Percentiles rank a stretch among this genome's conserved stretches.
Conservation (phyloP, 2,329 filamentous ascomycete species). For the Fusarium sp. region DNA sequence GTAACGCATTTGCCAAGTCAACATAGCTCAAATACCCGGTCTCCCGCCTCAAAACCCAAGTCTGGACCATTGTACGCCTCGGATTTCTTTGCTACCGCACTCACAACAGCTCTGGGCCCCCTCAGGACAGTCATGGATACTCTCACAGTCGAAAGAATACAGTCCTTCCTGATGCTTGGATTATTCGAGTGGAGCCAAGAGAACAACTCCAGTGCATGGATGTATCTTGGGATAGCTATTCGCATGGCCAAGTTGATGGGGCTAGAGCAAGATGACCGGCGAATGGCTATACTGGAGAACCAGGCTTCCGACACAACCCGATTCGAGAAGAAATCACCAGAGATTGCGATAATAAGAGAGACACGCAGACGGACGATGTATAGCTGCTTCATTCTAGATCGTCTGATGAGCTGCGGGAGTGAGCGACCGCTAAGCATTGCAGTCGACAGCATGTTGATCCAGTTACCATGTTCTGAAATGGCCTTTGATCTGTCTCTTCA, state of each 20-base stretch:
- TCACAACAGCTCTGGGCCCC: conserved; percentile 4
- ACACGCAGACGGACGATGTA: conserved; percentile 76
- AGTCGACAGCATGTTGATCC: conserved; percentile 48
- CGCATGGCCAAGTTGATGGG: conserved; percentile 9
- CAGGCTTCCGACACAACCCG: background rate
- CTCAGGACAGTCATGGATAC: background rate
- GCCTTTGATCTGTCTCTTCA: conserved; percentile 70
- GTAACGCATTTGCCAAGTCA: background rate
- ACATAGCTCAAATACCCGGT: background rate
- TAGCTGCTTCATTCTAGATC: conserved; percentile 78
- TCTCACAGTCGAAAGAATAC: background rate
- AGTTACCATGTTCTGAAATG: conserved; percentile 13
- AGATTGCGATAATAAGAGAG: conserved; percentile 16
- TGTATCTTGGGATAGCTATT: background rate
- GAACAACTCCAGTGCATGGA: background rate
- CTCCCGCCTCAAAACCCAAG: background rate
- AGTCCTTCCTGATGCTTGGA: conserved; percentile 11
- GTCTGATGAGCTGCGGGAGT: conserved; percentile 72
- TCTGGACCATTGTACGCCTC: background rate
- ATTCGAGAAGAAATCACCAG: background rate
- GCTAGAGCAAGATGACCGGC: conserved; percentile 7
- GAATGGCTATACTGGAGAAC: background rate
- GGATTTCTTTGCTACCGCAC: background rate
- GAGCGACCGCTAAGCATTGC: conserved; percentile 68
- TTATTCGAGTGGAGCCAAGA: conserved; percentile 11